These are phyloP conservation scores for Geranium incanum DNA, from an alignment of 441 rosid genomes.

Conservation along the genomic window DNA sequence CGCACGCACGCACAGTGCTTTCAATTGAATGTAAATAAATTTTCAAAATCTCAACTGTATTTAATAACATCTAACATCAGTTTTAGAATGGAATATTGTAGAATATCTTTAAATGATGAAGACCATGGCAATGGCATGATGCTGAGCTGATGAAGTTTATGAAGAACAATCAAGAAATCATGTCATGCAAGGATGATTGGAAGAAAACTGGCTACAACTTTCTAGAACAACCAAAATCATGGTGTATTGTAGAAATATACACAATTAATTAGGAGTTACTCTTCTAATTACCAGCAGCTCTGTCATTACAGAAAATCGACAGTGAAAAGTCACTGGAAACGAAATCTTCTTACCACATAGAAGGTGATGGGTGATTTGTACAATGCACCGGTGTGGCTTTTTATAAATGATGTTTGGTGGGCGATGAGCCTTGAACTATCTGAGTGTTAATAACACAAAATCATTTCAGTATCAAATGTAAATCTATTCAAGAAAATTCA, in stretches of 20 bases:
- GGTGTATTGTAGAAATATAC: too few relatives aligned
- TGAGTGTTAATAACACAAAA: slow-evolving; percentile 17
- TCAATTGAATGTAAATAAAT: background rate
- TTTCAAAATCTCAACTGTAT: background rate
- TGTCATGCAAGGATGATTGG: background rate
- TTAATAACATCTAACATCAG: too few relatives aligned
- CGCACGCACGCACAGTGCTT: background rate
- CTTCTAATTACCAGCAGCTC: background rate
- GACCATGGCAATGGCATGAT: too few relatives aligned
- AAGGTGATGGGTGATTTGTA: slow-evolving; percentile 40
- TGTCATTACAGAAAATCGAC: background rate
- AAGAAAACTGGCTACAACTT: background rate
- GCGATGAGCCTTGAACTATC: slow-evolving; percentile 78
- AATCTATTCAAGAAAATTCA: too few relatives aligned
- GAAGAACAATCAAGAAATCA: background rate
- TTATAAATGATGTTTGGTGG: slow-evolving; percentile 82
- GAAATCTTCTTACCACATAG: slow-evolving; percentile 45
- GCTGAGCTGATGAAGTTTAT: background rate
- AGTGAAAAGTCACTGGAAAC: background rate
- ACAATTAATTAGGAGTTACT: background rate
- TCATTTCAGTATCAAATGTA: background rate
- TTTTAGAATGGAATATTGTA: background rate
- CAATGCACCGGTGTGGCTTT: slow-evolving; percentile 55
- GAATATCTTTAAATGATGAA: background rate
- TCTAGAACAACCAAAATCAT: too few relatives aligned